phyloP scores from a whole-genome alignment of 305 asterid genomes.

The Solanum hybrid region DNA sequence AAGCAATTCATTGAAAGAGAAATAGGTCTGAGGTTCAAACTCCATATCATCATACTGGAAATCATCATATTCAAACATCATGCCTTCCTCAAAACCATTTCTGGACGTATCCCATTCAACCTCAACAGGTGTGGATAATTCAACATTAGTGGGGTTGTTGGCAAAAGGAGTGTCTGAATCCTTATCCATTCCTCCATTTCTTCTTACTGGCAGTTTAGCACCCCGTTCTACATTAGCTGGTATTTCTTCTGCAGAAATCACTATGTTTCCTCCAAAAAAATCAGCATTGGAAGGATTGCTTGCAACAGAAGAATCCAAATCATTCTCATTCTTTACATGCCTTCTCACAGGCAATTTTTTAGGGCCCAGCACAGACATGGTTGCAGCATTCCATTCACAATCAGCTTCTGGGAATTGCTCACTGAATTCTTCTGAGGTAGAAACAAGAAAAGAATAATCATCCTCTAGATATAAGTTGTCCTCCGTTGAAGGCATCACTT shows the following conservation, averaged over 20 bases:
- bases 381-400: constrained; percentile 20
- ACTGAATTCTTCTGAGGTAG: constrained; percentile 27
- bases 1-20: constrained; percentile 84
- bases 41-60: constrained; percentile 52
- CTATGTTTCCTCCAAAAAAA: constrained; percentile 16
- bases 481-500: constrained; percentile 11
- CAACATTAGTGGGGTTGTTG: constrained; percentile 5
- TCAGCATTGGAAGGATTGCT: constrained; percentile 28
- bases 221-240: constrained; percentile 2
- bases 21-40: constrained; percentile 92
- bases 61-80: constrained; percentile 42
- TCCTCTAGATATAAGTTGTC: constrained; percentile 17
- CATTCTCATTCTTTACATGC: constrained; percentile 38
- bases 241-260: constrained; percentile 22
- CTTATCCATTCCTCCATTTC: constrained; percentile 17
- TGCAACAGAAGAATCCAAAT: constrained; percentile 13
- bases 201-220: constrained; percentile 30
- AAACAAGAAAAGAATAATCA: constrained; percentile 25
- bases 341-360: constrained; percentile 64
- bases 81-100: constrained; percentile 38
- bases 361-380: constrained; percentile 34
- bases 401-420: constrained; percentile 21
- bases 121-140: constrained; percentile 19
- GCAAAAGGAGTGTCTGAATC: constrained; percentile 12
- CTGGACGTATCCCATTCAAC: constrained; percentile 38